phyloP scores from a whole-genome alignment of 1,139 yeast genomes.

The Meyerozyma sp. region DNA sequence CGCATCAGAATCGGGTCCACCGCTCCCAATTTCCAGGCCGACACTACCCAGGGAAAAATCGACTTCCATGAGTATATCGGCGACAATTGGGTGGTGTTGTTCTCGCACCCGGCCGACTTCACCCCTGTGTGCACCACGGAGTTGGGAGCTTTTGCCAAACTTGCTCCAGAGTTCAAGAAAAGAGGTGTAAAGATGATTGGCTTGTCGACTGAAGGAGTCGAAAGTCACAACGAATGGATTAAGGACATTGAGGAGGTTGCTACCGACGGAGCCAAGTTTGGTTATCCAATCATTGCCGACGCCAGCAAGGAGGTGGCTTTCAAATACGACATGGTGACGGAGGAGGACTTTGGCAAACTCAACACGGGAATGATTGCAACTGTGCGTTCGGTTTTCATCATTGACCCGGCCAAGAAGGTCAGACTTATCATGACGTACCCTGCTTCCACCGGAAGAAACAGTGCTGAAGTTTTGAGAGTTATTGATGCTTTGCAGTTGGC shows the following conservation, averaged over 20 bases:
- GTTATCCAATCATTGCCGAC: slow-evolving; percentile 87
- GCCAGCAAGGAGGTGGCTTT: slow-evolving; percentile 73
- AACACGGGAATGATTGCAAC: slow-evolving; percentile 66
- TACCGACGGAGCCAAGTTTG: slow-evolving; percentile 57
- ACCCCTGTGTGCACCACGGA: slow-evolving; percentile 96
- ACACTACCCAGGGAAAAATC: slow-evolving; percentile 71
- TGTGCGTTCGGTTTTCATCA: slow-evolving; percentile 82
- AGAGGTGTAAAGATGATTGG: slow-evolving; percentile 84
- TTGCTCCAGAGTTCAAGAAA: slow-evolving; percentile 76
- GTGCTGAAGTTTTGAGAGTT: slow-evolving; percentile 81
- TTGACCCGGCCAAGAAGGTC: slow-evolving; percentile 82
- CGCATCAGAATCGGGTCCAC: slow-evolving; percentile 62
- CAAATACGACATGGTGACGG: slow-evolving; percentile 86
- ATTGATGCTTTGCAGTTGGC: slow-evolving; percentile 80
- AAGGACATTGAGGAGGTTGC: slow-evolving; percentile 80
- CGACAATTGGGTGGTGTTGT: slow-evolving; percentile 75
- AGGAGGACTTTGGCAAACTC: slow-evolving; percentile 76
- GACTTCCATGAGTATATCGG: slow-evolving; percentile 81
- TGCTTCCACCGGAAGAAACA: slow-evolving; percentile 87
- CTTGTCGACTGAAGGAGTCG: slow-evolving; percentile 73
- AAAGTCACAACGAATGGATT: slow-evolving; percentile 76
- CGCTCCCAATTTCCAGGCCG: slow-evolving; percentile 82
- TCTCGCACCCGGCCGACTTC: slow-evolving; percentile 92
- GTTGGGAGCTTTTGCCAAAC: slow-evolving; percentile 83
- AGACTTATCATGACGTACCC: slow-evolving; percentile 83